Conservation (phyloP, 306 rosid species). For the Pterocarpus macrocarpus region DNA sequence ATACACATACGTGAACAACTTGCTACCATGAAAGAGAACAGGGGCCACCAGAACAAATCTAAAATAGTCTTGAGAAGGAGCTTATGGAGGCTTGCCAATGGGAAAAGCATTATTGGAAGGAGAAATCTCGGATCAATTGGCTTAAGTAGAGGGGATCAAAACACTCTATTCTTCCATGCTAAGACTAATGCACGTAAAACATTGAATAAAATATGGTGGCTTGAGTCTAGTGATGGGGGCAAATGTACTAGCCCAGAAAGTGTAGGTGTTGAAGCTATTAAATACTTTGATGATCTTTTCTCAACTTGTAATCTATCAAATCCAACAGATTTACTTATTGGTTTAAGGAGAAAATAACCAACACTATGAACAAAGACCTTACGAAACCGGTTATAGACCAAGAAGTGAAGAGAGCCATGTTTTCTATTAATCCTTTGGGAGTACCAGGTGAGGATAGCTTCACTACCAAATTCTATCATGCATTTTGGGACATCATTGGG, state of each 20-base stretch:
- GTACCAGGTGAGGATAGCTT: background rate
- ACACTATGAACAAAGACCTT: background rate
- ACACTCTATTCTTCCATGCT: background rate
- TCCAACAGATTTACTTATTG: too few species aligned
- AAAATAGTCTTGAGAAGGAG: background rate
- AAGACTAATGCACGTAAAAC: too few species aligned
- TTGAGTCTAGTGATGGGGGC: too few species aligned
- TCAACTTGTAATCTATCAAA: too few species aligned
- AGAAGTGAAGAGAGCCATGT: background rate
- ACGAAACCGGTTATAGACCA: too few species aligned
- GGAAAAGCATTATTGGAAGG: background rate
- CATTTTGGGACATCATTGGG: background rate
- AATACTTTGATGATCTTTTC: too few species aligned
- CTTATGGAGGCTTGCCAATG: background rate
- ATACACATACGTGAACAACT: background rate
- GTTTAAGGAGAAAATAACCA: background rate
- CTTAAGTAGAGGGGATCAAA: background rate
- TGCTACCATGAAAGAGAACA: background rate
- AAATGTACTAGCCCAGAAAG: too few species aligned
- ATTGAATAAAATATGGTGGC: too few species aligned
- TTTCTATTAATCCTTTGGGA: background rate
- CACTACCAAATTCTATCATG: background rate
- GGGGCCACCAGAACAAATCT: background rate
- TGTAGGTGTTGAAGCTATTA: too few species aligned
- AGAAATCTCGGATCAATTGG: background rate